Evolutionary conservation across 176 grass and related monocot genomes (phyloP), one percentile per base, ranked within the genome.

Genomic region (Miscanthus lutarioriparius): DNA sequence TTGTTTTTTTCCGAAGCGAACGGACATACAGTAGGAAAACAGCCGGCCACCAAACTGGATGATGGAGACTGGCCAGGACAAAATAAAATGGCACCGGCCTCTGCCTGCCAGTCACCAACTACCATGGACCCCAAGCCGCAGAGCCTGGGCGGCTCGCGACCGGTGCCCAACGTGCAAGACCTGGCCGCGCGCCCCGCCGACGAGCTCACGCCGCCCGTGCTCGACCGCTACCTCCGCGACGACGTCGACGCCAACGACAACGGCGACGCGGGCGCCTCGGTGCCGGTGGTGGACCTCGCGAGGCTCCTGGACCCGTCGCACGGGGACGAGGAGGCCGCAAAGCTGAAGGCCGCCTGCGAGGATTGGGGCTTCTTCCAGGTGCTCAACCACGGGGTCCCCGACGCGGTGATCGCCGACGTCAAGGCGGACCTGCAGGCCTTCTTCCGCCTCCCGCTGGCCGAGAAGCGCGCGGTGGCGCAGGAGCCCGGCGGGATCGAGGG

Each of bases 321-420:
- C 20, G 22, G 0, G 1, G 30, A n/a, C 0, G n/a, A 79, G 58
- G 90, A 86, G 78, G 59, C 86, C 30, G 47, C 45, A 2, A 85
- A 20, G 78, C 86, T 91, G 4, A 76, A 64, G 2, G 64, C 41
- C 0, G 86, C 90, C 8, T 92, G 90, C 49, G 47, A 88, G 74
- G 48, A 83, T 1, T 86, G 90, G 89, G 89, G 89, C 20, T 91
- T 91, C 76, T 91, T 91, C 70, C 74, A 86, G 63, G 40, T 82
- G 1, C 23, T 56, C 2, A 88, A 93, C 56, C 91, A 93, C 48
- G 88, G 78, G 10, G 68, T 93, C 4, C 30, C 88, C 0, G 78
- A 80, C 9, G 36, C 82, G 40, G 54, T 71, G 10, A 2, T 90
- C 2, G 32, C 66, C 5, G 76, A 67, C 62, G 81, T 91, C 37